Conservation (phyloP, 1,284 basidiomycete species). For the Bjerkandera adusta region DNA sequence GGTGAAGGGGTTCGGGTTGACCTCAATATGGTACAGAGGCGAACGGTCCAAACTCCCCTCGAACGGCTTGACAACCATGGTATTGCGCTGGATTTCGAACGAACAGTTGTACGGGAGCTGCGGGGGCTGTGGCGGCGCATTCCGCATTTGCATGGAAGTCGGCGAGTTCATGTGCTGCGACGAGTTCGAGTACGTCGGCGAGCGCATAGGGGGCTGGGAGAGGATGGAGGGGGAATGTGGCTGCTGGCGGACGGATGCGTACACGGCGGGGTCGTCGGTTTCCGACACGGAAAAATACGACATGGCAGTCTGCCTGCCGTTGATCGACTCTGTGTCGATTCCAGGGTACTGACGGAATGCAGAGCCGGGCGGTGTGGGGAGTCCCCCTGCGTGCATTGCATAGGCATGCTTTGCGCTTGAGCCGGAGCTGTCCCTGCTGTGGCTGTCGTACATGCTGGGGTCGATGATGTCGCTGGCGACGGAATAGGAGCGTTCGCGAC, state of each 20-base stretch:
- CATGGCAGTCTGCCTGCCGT: not conserved
- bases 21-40: constrained; percentile 15
- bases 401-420: not conserved
- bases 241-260: not conserved
- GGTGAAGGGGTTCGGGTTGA: constrained; percentile 17
- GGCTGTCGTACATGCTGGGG: not conserved
- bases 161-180: no score
- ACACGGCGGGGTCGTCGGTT: constrained; percentile 14
- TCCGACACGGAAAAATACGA: constrained; percentile 6
- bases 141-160: not conserved
- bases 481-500: constrained; percentile 4
- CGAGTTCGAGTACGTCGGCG: not conserved
- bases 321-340: not conserved
- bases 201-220: not conserved
- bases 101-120: constrained; percentile 10
- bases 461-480: constrained; percentile 8
- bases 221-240: not conserved
- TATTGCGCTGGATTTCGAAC: constrained; percentile 3
- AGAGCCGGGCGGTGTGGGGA: constrained; percentile 9
- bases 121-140: not conserved
- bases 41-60: constrained; percentile 5
- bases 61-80: constrained; percentile 10
- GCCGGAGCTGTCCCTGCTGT: not conserved
- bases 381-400: constrained; percentile 2
- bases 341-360: no score